Percentiles rank a stretch among this genome's conserved stretches.
Conservation (phyloP, 139 green algal species). For the Limnomonas spitsbergensis region DNA sequence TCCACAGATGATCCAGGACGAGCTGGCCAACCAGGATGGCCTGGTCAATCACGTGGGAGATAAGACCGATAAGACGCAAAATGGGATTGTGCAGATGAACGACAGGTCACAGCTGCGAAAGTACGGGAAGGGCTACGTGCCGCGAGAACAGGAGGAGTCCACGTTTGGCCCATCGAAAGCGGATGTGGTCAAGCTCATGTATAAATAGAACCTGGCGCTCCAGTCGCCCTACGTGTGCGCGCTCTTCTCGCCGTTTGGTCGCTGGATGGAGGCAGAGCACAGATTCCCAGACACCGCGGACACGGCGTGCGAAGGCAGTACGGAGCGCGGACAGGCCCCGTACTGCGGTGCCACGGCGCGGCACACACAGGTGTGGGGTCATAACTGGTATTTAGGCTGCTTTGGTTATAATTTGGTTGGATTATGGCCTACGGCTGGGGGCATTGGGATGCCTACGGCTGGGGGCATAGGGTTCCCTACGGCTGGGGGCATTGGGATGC, state of each 20-base stretch:
- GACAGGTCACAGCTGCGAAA: slow-evolving; percentile 9
- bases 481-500: neutral
- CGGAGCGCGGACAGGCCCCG: slow-evolving; percentile 42
- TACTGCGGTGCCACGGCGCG: slow-evolving; percentile 48
- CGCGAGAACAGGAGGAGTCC: too few relatives aligned
- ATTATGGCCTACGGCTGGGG: too few relatives aligned
- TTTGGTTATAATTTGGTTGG: too few relatives aligned
- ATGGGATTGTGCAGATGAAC: slow-evolving; percentile 1
- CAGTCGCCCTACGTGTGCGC: slow-evolving; percentile 32
- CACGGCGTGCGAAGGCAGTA: neutral
- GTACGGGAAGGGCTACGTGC: neutral
- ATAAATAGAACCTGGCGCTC: slow-evolving; percentile 36
- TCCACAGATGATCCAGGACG: slow-evolving; percentile 8
- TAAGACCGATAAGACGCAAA: neutral
- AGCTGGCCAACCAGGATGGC: neutral
- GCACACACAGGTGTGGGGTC: slow-evolving; percentile 37
- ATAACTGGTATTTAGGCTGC: neutral
- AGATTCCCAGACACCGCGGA: slow-evolving; percentile 25
- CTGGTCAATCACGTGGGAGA: neutral
- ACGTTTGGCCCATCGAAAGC: too few relatives aligned
- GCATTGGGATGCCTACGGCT: neutral
- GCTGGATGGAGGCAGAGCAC: slow-evolving; percentile 30
- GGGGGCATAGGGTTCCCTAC: too few relatives aligned
- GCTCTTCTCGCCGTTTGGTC: slow-evolving; percentile 25
- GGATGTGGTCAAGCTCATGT: neutral